Base-by-base conservation (phyloP, 73 alveolate genomes). In the Paramecium sexaurelia region DNA sequence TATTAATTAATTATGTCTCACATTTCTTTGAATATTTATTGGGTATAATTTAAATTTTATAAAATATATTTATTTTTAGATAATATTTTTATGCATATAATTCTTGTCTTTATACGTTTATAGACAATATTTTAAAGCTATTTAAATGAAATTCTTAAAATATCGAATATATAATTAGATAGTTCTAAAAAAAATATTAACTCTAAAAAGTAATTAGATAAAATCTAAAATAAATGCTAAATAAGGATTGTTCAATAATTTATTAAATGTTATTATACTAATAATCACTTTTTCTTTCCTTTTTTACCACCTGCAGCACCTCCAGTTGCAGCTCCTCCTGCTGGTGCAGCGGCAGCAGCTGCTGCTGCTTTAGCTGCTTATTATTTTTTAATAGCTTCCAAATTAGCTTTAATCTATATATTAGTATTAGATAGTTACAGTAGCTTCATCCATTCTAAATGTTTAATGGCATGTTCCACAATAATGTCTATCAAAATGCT, bases 401-500 rank as follows among this genome's bases (percentile, higher is more conserved):
- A 75, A 85, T 82, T 75, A 7, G 85, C 92, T 32, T 33, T 61
- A 20, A 85, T 85, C 92, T 85, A 22, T 0, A 51, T 33, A 19
- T 24, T 55, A 85, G 1, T 71, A 61, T 19, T 41, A 55, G 35
- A 57, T 43, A 35, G 35, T 33, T 73, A 85, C 94, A 35, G 92
- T 91, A 35, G 90, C 92, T 51, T 68, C 82, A 40, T 91, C 94
- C 91, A 91, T 83, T 69, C 68, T 93, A 33, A 91, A 92, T 36
- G 94, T 88, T 73, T 78, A 66, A 33, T 91, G 95, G 96, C 98
- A 94, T 94, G 95, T 95, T 40, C 99, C 99, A 94, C 99, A 96
- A 93, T 96, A 94, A 93, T 94, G 96, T 95, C 99, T 95, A 95
- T 97, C 98, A 67, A 87, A 93, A 94, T 97, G 99, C 82, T 97